Evolutionary conservation across 495 filamentous ascomycete genomes (phyloP).

Genomic region (Neurospora africana): DNA sequence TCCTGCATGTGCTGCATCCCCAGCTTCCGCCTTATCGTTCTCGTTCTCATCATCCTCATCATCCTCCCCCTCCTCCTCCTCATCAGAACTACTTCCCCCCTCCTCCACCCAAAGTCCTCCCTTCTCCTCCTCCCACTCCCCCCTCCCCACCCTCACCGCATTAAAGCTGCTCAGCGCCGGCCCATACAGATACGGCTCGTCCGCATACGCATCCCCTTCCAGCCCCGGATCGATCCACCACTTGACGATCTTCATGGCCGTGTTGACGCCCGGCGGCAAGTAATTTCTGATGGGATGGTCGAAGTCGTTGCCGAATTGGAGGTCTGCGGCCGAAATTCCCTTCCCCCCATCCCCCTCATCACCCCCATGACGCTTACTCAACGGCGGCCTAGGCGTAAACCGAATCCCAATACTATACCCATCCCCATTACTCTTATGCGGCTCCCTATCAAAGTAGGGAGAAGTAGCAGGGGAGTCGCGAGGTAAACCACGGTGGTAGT

Average conservation of each 20-base stretch:
- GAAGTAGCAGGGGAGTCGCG: conserved; percentile 46
- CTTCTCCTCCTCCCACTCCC: conserved; percentile 28
- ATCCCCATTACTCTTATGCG: conserved; percentile 52
- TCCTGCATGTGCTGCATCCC: conserved; percentile 42
- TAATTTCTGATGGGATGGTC: conserved; percentile 74
- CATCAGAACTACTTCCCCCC: conserved; percentile 45
- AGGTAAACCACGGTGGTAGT: conserved; percentile 47
- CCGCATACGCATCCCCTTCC: conserved; percentile 78
- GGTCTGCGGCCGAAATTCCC: conserved; percentile 52
- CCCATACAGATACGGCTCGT: conserved; percentile 75
- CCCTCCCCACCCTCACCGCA: conserved; percentile 53
- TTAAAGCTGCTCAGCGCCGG: conserved; percentile 66
- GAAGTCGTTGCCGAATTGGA: conserved; percentile 91
- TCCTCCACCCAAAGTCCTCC: conserved; percentile 51
- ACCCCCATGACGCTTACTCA: too few species aligned
- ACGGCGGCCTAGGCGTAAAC: conserved; percentile 38
- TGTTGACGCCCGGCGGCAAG: conserved; percentile 75
- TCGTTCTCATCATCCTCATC: conserved; percentile 38
- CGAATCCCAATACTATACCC: conserved; percentile 72
- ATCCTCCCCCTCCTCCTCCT: conserved; percentile 48
- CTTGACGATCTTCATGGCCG: conserved; percentile 70
- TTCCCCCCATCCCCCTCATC: neutral
- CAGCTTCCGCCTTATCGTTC: conserved; percentile 26
- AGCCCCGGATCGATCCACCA: conserved; percentile 82
- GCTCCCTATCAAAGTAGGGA: conserved; percentile 61